Percentiles rank a stretch among this genome's conserved stretches.
Evolutionary conservation across 305 asterid genomes (phyloP).

Genomic region (Rubia balearica): DNA sequence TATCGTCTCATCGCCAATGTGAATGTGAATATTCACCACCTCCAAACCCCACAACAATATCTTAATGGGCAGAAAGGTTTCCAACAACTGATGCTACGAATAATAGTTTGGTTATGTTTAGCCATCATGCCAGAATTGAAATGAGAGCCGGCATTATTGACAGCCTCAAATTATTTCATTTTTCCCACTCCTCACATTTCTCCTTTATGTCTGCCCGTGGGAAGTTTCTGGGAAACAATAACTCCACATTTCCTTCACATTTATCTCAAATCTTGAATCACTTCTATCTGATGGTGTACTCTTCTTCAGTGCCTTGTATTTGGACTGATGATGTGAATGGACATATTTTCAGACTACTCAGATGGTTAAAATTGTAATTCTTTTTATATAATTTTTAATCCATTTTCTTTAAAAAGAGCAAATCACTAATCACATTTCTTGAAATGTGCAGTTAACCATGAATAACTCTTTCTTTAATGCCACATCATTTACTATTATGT

Average conservation of each 20-base stretch:
- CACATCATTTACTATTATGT: no score
- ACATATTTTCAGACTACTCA: no score
- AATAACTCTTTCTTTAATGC: no score
- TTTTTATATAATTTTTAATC: no score
- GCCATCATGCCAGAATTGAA: conserved; percentile 13
- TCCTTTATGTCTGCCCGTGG: conserved; percentile 13
- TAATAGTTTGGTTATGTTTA: neutral
- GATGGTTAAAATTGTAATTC: no score
- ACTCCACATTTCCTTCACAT: neutral
- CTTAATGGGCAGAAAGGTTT: neutral
- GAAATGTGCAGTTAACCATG: no score
- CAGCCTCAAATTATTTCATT: neutral
- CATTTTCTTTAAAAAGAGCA: no score
- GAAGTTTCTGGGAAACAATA: conserved; percentile 22
- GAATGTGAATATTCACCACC: neutral
- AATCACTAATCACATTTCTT: no score
- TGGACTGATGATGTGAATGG: neutral
- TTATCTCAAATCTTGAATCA: neutral
- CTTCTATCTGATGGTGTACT: no score
- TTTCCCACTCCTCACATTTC: conserved; percentile 8
- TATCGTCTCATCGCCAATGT: neutral
- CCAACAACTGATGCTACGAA: no score
- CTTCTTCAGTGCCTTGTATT: neutral
- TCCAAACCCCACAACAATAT: neutral
- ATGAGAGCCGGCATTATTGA: conserved; percentile 20